These are phyloP conservation scores for Atalantia buxifolia DNA, from an alignment of 345 rosid species.

Conservation along the genomic window DNA sequence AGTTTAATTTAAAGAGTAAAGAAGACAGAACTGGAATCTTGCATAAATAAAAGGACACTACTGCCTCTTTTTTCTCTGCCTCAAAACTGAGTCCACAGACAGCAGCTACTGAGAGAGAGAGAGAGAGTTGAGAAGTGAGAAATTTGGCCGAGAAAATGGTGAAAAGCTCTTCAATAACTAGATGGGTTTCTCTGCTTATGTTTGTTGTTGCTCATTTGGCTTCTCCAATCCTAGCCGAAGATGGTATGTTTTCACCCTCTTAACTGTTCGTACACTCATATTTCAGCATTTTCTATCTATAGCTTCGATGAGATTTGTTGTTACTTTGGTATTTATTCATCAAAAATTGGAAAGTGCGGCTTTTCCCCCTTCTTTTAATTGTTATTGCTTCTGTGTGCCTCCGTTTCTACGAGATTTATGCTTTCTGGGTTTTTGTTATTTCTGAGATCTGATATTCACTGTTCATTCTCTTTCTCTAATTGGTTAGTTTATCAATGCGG, in stretches of 20 bases:
- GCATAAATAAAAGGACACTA: conserved; percentile 41
- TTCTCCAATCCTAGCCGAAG: conserved; percentile 44
- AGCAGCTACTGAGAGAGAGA: conserved; percentile 12
- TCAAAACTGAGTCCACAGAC: conserved; percentile 15
- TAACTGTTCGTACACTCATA: neutral
- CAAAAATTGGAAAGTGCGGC: neutral
- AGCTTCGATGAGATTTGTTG: neutral
- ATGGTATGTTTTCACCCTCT: conserved; percentile 46
- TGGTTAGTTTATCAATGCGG: neutral
- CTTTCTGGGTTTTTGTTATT: conserved; percentile 14
- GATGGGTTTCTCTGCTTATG: conserved; percentile 36
- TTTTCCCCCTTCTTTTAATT: neutral
- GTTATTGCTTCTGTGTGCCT: neutral
- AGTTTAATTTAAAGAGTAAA: neutral
- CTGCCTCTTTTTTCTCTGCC: conserved; percentile 19
- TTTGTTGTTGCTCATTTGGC: conserved; percentile 39
- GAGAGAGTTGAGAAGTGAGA: conserved; percentile 9
- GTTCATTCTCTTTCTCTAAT: neutral
- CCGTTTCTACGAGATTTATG: neutral
- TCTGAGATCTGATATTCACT: conserved; percentile 27
- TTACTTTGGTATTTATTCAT: neutral
- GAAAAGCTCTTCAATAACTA: conserved; percentile 24
- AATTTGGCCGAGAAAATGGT: conserved; percentile 32
- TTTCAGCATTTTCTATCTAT: neutral
- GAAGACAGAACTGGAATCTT: conserved; percentile 36